Base-by-base conservation (phyloP, 192 early-diverging fungal species). In the Borealophlyctis nickersoniae region DNA sequence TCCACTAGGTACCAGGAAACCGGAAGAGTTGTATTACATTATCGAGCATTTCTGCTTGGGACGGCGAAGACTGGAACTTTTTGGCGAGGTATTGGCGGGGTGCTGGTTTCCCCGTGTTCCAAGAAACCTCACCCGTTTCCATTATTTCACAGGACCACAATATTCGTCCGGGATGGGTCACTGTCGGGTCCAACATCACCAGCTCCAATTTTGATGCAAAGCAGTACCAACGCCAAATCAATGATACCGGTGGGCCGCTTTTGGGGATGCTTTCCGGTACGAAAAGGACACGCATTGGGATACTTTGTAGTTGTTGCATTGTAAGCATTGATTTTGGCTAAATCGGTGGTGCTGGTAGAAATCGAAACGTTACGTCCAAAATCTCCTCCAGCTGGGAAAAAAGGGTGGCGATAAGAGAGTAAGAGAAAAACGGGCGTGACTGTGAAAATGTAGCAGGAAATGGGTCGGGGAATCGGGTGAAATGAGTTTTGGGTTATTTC, bases 31-130 rank as follows among this genome's bases (percentile, higher is more conserved):
- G 52, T 83, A 83, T 66, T 62, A 80, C 14, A 83, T 86, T 50
- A 84, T 86, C 52, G 86, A 87, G 62, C 80, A 78, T 51, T 87
- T 87, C 52, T 87, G 84, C 60, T 62, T 87, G 30, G 86, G 86
- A 0, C 80, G 77, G 24, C 69, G 86, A 14, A 61, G 86, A 52
- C 70, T 87, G 19, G 81, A 86, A 58, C 71, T 87, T 30, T 87
- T 87, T 67, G 86, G 86, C 26, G 39, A 63, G 33, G 39, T 45
- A 45, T 19, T 7, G 7, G 9, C 19, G 9, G 39, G 39, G 9
- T 13, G 39, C 19, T 45, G 9, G 39, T 45, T 13, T 13, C 39
- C 39, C 19, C 39, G 19, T 45, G 9, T 13, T 19, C 39, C 39
- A 7, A 45, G 19, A 7, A 7, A 45, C 39, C 39, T 19, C 39